A percentile compares a stretch with the other conserved stretches of the same genome.
phyloP scores from a whole-genome alignment of 768 basidiomycete genomes.

The Tephrocybe rancida region DNA sequence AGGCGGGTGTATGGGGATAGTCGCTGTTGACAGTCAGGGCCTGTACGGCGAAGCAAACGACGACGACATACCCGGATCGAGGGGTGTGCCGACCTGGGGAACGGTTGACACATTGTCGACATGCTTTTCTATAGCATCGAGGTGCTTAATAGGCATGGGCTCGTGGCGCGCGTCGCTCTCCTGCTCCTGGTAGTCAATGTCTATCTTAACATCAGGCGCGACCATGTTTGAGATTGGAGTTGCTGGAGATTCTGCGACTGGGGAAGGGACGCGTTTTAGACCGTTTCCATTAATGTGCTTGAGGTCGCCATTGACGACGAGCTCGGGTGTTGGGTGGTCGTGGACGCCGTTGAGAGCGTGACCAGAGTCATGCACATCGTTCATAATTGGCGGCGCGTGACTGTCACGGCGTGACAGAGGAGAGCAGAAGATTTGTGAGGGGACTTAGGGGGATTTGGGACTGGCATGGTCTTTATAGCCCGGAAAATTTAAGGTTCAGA shows the following conservation, averaged over 20 bases:
- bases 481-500: slow-evolving; percentile 82
- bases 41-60: slow-evolving; percentile 20
- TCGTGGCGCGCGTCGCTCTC: slow-evolving; percentile 73
- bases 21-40: slow-evolving; percentile 34
- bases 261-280: slow-evolving; percentile 35
- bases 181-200: slow-evolving; percentile 60
- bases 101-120: slow-evolving; percentile 43
- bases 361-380: slow-evolving; percentile 49
- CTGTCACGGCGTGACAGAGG: slow-evolving; percentile 69
- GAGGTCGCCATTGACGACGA: slow-evolving; percentile 39
- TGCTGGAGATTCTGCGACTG: slow-evolving; percentile 54
- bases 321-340: slow-evolving; percentile 25
- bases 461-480: slow-evolving; percentile 81
- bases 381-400: slow-evolving; percentile 69
- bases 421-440: slow-evolving; percentile 73
- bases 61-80: slow-evolving; percentile 52
- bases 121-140: slow-evolving; percentile 37
- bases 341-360: slow-evolving; percentile 44
- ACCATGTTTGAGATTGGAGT: slow-evolving; percentile 58
- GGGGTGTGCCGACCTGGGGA: slow-evolving; percentile 44
- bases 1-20: slow-evolving; percentile 46
- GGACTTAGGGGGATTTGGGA: slow-evolving; percentile 72
- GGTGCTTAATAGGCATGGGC: slow-evolving; percentile 50
- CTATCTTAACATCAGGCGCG: slow-evolving; percentile 61
- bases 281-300: slow-evolving; percentile 36